Percentiles rank a stretch among this genome's conserved stretches.
These are phyloP conservation scores for Meira nashicola DNA, from an alignment of 1,284 basidiomycete species.

Conservation along the genomic window DNA sequence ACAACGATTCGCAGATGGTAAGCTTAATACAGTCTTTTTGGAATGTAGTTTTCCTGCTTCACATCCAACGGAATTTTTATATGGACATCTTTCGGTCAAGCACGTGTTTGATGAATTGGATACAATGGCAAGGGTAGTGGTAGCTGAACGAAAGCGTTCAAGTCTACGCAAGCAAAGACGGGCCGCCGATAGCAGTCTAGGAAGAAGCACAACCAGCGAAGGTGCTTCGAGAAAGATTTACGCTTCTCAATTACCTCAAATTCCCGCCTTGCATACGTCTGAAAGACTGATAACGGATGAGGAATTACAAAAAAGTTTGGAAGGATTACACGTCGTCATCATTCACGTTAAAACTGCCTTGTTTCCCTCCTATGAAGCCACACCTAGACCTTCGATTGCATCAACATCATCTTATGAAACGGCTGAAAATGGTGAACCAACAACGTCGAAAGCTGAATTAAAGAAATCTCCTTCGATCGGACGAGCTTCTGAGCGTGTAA, in stretches of 20 bases:
- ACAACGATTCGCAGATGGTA: constrained; percentile 30
- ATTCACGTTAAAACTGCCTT: constrained; percentile 45
- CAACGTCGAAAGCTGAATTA: not conserved
- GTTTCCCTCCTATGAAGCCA: constrained; percentile 29
- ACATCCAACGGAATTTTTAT: constrained; percentile 42
- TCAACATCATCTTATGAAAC: constrained; percentile 6
- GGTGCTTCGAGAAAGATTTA: not conserved
- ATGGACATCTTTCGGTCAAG: constrained; percentile 41
- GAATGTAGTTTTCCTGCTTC: constrained; percentile 44
- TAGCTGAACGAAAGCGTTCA: constrained; percentile 7
- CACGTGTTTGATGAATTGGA: constrained; percentile 42
- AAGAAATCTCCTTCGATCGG: not conserved
- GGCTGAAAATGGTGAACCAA: not conserved
- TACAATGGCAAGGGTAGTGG: constrained; percentile 32
- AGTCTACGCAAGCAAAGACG: not conserved
- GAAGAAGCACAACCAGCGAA: not conserved
- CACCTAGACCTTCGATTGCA: not conserved
- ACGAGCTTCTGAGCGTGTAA: not conserved
- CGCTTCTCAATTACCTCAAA: not conserved
- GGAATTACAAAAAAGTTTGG: constrained; percentile 24
- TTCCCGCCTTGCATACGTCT: constrained; percentile 5
- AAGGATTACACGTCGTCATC: constrained; percentile 33
- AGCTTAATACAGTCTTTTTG: constrained; percentile 39
- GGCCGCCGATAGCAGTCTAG: not conserved
- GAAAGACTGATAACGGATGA: constrained; percentile 11